Evolutionary conservation across 1,284 basidiomycete species (phyloP).

Genomic region (Sanghuangporus sanghuang): DNA sequence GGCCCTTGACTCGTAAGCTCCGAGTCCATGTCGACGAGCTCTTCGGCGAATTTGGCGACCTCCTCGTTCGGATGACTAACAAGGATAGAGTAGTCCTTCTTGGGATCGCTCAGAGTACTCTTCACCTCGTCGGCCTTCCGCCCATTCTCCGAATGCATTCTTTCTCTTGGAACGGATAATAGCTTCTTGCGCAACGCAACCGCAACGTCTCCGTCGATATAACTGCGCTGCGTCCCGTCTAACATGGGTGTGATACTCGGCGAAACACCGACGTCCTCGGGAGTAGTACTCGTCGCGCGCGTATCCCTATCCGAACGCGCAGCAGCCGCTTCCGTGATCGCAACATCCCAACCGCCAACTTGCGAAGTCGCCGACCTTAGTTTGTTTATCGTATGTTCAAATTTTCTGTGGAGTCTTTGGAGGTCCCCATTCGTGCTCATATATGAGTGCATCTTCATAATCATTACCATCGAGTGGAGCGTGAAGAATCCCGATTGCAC

Average conservation of each 20-base stretch:
- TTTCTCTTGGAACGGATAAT: slow-evolving; percentile 25
- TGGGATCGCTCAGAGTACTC: slow-evolving; percentile 9
- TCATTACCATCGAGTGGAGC: slow-evolving; percentile 85
- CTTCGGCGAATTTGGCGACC: slow-evolving; percentile 69
- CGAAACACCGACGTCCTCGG: slow-evolving; percentile 22
- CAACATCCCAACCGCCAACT: slow-evolving; percentile 62
- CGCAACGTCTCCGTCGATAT: slow-evolving; percentile 50
- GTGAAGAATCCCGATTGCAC: slow-evolving; percentile 96
- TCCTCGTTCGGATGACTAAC: slow-evolving; percentile 66
- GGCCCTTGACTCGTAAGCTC: slow-evolving; percentile 75
- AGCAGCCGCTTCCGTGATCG: slow-evolving; percentile 40
- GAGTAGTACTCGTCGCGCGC: slow-evolving; percentile 21
- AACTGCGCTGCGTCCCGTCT: slow-evolving; percentile 35
- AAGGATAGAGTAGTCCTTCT: slow-evolving; percentile 49
- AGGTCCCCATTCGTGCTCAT: slow-evolving; percentile 87
- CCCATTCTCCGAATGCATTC: slow-evolving; percentile 18
- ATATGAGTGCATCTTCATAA: slow-evolving; percentile 98
- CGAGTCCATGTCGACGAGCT: slow-evolving; percentile 72
- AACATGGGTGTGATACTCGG: slow-evolving; percentile 33
- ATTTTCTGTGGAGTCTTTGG: slow-evolving; percentile 47
- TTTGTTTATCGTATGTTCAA: slow-evolving; percentile 36
- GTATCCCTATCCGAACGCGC: slow-evolving; percentile 33
- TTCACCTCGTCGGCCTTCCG: background rate
- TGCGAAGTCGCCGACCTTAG: slow-evolving; percentile 45
- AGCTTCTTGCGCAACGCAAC: slow-evolving; percentile 51